Evolutionary conservation across 495 filamentous ascomycete species (phyloP), one percentile per base, ranked within the genome.

Genomic region (Penicillium longicatenatum): DNA sequence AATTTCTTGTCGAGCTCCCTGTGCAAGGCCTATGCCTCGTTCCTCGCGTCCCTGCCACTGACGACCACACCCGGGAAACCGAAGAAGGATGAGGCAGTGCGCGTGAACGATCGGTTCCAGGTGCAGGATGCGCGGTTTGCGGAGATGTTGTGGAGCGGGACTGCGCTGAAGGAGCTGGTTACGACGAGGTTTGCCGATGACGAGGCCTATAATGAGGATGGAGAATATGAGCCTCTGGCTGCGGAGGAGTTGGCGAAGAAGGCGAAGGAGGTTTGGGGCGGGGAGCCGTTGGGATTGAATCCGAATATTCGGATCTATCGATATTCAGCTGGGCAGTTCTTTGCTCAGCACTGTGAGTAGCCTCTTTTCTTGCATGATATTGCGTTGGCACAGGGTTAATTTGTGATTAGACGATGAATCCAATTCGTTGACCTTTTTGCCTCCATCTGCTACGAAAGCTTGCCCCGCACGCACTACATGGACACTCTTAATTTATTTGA

Each of bases 81-180:
- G 7, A 95, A 92, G 75, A 86, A 84, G 60, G 93, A 90, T 44
- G 86, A 95, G 42, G 93, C 93, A 1, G 72, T 93, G 26, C 80
- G 93, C 19, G 89, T 97, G 42, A 98, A 98, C 69, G 93, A 97
- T 67, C 86, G 93, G 29, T 94, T 89, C 69, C 90, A 97, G 75
- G 78, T 94, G 41, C 78, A 90, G 33, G 93, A 98, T 74, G 69
- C 79, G 26, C 67, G 50, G 9, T 96, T 97, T 66, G 89, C 93
- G 4, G 80, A 89, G 65, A 77, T 79, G 54, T 66, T 97, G 24
- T 98, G 90, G 90, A 73, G 72, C 12, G 76, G 52, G 46, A 77
- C 75, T 0, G 68, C 69, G 9, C 44, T 75, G 57, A 68, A 61
- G 50, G 71, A 74, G 42, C 59, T 75, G 9, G 67, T 72, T 0